phyloP scores from a whole-genome alignment of 257 asterid species.

The Rhazya stricta region DNA sequence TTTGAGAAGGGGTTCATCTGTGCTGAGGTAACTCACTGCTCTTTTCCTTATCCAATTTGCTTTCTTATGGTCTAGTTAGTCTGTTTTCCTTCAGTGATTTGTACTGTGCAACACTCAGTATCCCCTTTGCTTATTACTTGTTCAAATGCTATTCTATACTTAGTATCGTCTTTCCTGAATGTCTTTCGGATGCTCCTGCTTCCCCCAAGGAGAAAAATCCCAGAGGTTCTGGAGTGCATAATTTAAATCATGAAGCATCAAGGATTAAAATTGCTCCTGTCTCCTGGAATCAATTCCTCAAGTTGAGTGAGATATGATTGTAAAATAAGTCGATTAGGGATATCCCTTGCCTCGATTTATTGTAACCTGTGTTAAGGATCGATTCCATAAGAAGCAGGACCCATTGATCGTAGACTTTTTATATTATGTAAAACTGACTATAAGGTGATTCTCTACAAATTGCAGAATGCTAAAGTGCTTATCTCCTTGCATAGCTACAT shows the following conservation, averaged over 20 bases:
- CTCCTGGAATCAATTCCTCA: not conserved
- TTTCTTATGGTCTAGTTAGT: not conserved
- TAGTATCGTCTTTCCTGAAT: not conserved
- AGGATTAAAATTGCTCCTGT: no score
- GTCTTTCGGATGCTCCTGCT: not conserved
- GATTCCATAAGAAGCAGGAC: no score
- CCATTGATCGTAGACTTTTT: no score
- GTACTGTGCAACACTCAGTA: not conserved
- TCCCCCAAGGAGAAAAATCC: not conserved
- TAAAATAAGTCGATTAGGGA: not conserved
- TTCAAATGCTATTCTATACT: not conserved
- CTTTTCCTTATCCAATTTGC: not conserved
- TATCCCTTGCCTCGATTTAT: no score
- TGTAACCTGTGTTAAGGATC: no score
- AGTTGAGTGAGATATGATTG: not conserved
- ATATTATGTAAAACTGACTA: not conserved
- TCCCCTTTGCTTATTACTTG: not conserved
- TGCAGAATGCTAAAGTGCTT: not conserved
- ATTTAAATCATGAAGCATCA: not conserved
- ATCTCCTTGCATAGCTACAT: no score
- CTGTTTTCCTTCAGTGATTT: not conserved
- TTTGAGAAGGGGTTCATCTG: constrained; percentile 95
- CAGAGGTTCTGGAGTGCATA: not conserved
- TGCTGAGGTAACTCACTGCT: constrained; percentile 63
- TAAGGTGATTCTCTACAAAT: not conserved